phyloP scores from a whole-genome alignment of 148 eudicot genomes.

The Dianthus caryophyllus region DNA sequence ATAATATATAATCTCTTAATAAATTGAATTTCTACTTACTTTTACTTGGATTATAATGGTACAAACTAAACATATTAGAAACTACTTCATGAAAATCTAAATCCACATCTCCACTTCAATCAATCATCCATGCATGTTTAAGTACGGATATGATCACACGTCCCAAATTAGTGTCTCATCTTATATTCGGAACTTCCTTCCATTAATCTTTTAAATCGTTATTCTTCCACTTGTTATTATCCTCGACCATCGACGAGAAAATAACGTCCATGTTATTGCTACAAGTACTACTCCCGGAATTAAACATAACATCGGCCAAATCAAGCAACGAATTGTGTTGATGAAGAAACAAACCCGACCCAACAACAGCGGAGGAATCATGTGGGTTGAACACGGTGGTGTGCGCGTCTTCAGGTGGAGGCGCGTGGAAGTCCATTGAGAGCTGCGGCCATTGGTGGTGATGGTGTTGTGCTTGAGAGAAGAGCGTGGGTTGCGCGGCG shows the following conservation, averaged over 20 bases:
- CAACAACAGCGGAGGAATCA: conserved; percentile 7
- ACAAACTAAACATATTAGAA: too few species aligned
- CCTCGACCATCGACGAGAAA: conserved; percentile 39
- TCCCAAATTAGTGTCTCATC: too few species aligned
- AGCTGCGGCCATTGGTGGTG: conserved; percentile 33
- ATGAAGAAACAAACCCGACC: conserved; percentile 17
- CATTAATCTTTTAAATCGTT: conserved; percentile 11
- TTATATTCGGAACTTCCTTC: too few species aligned
- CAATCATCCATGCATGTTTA: too few species aligned
- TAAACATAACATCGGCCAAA: conserved; percentile 67
- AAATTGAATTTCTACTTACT: too few species aligned
- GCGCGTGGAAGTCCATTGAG: conserved; percentile 26
- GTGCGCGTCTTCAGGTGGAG: conserved; percentile 15
- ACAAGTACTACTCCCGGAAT: conserved; percentile 47
- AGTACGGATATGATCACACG: too few species aligned
- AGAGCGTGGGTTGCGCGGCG: conserved; percentile 7
- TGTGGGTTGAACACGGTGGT: not conserved
- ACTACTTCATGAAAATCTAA: too few species aligned
- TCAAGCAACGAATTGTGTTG: conserved; percentile 36
- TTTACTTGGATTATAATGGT: too few species aligned
- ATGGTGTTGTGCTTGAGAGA: conserved; percentile 6
- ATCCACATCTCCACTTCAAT: too few species aligned
- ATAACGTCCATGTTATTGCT: conserved; percentile 63
- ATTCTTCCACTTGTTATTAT: conserved; percentile 18
- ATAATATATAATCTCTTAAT: too few species aligned